These are phyloP conservation scores for Mucor ambiguus DNA, from an alignment of 371 early-diverging fungal genomes.

Conservation along the genomic window DNA sequence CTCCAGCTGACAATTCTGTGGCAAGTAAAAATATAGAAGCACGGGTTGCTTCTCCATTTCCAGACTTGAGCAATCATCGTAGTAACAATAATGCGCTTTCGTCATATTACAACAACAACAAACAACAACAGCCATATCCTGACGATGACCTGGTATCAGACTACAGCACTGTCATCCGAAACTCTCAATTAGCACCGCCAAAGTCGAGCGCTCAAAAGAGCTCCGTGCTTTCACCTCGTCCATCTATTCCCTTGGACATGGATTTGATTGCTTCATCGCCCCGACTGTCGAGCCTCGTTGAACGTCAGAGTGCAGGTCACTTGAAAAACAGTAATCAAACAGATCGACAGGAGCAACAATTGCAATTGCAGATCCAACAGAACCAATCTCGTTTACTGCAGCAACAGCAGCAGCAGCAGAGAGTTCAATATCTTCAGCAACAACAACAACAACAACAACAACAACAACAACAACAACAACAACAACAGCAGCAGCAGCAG, in stretches of 20 bases:
- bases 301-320: conserved; percentile 3
- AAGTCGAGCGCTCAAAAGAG: not conserved
- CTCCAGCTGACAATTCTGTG: not conserved
- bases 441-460: not conserved
- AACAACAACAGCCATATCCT: conserved; percentile 11
- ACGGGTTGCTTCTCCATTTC: conserved; percentile 7
- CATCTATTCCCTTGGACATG: conserved; percentile 23
- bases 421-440: not conserved
- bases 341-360: not conserved
- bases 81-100: not conserved
- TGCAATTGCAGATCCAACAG: not conserved
- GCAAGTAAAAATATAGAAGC: conserved; percentile 3
- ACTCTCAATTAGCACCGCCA: conserved; percentile 8
- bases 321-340: not conserved
- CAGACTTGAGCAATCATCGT: not conserved
- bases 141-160: conserved; percentile 41
- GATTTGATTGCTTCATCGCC: conserved; percentile 17
- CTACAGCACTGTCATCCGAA: conserved; percentile 33
- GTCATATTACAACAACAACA: conserved; percentile 11
- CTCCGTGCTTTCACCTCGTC: not conserved
- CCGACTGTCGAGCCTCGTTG: conserved; percentile 12
- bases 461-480: not conserved
- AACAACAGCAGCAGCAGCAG: not conserved
- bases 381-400: not conserved
- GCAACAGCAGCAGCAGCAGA: not conserved